These are phyloP conservation scores for Candida frijolesensis DNA, from an alignment of 1,139 yeast species.

Conservation along the genomic window DNA sequence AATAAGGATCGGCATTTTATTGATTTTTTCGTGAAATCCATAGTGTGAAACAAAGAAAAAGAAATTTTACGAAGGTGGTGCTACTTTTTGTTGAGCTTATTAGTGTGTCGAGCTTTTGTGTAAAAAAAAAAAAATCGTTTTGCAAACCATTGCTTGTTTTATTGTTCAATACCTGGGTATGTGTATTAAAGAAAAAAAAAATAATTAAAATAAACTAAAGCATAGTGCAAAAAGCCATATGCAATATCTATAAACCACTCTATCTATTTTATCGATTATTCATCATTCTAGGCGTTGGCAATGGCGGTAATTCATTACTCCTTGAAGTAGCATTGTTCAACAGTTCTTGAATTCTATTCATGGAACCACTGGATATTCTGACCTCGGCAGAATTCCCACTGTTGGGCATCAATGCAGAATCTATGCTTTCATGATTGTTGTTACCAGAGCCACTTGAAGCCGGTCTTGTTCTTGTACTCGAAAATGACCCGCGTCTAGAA, in stretches of 20 bases:
- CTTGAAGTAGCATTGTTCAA: background rate
- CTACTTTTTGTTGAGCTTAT: too few relatives aligned
- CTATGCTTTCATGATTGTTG: background rate
- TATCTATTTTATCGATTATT: background rate
- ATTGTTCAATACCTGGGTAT: too few relatives aligned
- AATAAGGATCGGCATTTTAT: too few relatives aligned
- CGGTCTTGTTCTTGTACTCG: background rate
- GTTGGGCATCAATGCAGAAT: background rate
- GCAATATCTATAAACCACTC: background rate
- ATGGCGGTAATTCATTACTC: constrained; percentile 3
- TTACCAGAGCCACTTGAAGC: background rate
- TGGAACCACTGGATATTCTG: background rate
- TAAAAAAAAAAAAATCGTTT: too few relatives aligned
- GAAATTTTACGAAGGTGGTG: too few relatives aligned
- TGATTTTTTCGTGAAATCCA: too few relatives aligned
- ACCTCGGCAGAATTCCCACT: background rate
- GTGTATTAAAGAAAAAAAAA: background rate
- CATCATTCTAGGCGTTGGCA: constrained; percentile 6
- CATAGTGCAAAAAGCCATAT: background rate
- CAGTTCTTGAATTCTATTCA: background rate
- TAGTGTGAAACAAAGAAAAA: too few relatives aligned
- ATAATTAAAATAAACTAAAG: background rate
- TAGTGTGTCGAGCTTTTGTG: too few relatives aligned
- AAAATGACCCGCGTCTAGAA: constrained; percentile 1
- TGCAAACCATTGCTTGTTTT: too few relatives aligned